phyloP scores from a whole-genome alignment of 2,329 filamentous ascomycete genomes.

The Aureobasidium sp. region DNA sequence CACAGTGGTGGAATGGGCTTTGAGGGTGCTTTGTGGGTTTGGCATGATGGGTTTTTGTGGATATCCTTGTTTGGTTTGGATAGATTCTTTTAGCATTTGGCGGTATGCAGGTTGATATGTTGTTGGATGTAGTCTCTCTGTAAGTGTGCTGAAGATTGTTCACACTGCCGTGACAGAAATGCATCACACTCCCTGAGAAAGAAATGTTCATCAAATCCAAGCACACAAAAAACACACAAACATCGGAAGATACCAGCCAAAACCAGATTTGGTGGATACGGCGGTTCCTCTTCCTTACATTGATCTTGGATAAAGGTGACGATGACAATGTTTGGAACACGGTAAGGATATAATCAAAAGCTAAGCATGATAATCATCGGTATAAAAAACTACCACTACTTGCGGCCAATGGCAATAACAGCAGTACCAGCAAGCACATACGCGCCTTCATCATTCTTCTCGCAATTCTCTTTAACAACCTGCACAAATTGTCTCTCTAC shows the following conservation, averaged over 20 bases:
- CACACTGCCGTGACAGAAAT: too few species aligned
- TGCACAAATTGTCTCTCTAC: neutral
- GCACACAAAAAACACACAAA: too few species aligned
- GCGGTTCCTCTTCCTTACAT: too few species aligned
- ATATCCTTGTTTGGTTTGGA: neutral
- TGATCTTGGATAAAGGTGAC: too few species aligned
- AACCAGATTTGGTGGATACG: too few species aligned
- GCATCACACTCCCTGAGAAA: too few species aligned
- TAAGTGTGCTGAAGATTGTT: too few species aligned
- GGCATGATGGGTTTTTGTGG: neutral
- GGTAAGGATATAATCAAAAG: neutral
- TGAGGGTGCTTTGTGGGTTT: conserved; percentile 25
- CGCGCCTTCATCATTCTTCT: neutral
- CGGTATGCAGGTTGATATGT: neutral
- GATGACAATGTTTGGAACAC: too few species aligned
- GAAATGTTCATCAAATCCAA: too few species aligned
- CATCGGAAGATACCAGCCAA: too few species aligned
- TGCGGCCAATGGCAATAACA: neutral
- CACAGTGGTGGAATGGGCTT: conserved; percentile 61
- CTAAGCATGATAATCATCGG: neutral
- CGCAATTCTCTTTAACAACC: neutral
- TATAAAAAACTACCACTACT: neutral
- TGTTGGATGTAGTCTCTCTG: neutral
- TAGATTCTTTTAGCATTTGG: neutral
- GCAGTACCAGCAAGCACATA: neutral